A percentile compares a stretch with the other conserved stretches of the same genome.
Conservation (phyloP, 768 basidiomycete species). For the Crassisporium funariophilum region DNA sequence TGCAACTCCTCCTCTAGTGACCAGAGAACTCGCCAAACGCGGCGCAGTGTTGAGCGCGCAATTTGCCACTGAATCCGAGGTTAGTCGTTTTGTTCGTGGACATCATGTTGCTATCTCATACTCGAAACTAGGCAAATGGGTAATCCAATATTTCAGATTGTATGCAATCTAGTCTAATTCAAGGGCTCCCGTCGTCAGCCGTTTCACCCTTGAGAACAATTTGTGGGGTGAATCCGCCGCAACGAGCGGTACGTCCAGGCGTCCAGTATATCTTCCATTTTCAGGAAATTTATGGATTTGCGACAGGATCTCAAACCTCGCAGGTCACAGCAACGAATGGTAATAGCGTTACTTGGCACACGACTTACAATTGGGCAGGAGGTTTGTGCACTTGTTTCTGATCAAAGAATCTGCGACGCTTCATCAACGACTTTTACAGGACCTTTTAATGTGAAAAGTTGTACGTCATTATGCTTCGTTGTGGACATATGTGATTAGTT, state of each 20-base stretch:
- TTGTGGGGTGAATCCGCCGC: slow-evolving; percentile 33
- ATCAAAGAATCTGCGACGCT: background rate
- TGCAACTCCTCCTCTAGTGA: too few species aligned
- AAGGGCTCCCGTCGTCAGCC: slow-evolving; percentile 10
- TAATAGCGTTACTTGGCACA: slow-evolving; percentile 32
- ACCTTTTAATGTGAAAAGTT: slow-evolving; percentile 32
- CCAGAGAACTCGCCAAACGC: slow-evolving; percentile 28
- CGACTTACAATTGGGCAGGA: slow-evolving; percentile 34
- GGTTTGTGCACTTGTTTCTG: slow-evolving; percentile 15
- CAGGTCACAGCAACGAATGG: slow-evolving; percentile 30
- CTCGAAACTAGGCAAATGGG: slow-evolving; percentile 16
- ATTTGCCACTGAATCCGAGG: slow-evolving; percentile 33
- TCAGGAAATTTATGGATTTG: background rate
- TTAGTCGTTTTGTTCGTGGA: slow-evolving; percentile 2
- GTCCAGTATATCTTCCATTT: background rate
- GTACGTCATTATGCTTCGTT: slow-evolving; percentile 17
- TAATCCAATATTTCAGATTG: background rate
- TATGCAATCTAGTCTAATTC: background rate
- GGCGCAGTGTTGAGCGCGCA: slow-evolving; percentile 30
- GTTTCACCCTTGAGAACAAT: slow-evolving; percentile 32
- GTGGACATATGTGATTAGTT: background rate
- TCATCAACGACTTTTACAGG: background rate
- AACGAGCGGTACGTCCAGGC: slow-evolving; percentile 22
- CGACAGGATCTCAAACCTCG: slow-evolving; percentile 31
- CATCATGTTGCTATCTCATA: background rate